Base-by-base conservation (phyloP, 768 basidiomycete species). In the Tubosaeta brunneosetosa region DNA sequence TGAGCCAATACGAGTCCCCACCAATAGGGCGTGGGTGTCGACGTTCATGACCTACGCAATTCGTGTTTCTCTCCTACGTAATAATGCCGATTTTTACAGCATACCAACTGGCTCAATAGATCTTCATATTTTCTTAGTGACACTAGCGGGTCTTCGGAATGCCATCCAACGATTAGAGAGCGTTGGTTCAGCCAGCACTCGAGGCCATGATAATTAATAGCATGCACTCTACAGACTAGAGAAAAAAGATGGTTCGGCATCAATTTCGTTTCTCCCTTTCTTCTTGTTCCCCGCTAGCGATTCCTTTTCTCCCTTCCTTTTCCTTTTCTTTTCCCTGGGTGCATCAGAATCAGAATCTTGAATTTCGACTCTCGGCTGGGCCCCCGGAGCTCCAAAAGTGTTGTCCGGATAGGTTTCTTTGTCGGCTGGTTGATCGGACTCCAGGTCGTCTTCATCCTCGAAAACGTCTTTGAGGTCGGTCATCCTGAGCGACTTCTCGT, bases 381-480 rank as follows among this genome's bases (percentile, higher is more conserved):
- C 55, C 55, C 61, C 56, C 47, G 38, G 42, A 16, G 22, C 40
- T 1, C 42, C 45, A 12, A 22, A 27, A 37, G 56, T 56, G 55
- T 57, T 51, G 42, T 61, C 55, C 25, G 52, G 54, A 32, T 47
- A 53, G 26, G 51, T 48, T 44, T 64, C 66, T 36, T 60, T 60
- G 27, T 68, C 68, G 32, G 50, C 48, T 12, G 64, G 66, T 13
- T 64, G 60, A n/a, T 51, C 49, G 14, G 33, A 34, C 4, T 47
- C 52, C 13, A 59, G 57, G 43, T 64, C 66, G 29, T 63, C 62
- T 22, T 64, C 61, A 44, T 63, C 71, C 50, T 76, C 75, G 59
- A 95, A 86, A 44, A 92, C 80, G 33, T 82, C 85, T 60, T 78
- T 83, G 45, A 97, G 73, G 69, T 95, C 88, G 26, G 92, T 94